Evolutionary conservation across 2,329 filamentous ascomycete species (phyloP).

Genomic region (Aplosporella prunicola): DNA sequence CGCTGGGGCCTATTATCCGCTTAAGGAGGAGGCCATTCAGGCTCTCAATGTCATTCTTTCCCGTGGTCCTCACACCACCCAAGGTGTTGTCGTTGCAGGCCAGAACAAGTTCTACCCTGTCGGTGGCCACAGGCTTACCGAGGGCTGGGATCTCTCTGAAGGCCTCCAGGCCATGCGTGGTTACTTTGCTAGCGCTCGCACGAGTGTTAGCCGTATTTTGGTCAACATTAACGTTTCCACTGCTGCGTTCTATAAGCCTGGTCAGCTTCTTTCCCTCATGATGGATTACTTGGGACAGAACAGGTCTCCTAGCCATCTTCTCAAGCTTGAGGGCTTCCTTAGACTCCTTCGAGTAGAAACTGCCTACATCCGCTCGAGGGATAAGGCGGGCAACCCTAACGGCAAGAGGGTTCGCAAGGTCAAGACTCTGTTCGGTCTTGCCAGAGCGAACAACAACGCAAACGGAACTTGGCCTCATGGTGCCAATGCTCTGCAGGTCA

Average conservation of each 20-base stretch:
- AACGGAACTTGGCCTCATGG: constrained; percentile 14
- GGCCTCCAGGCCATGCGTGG: constrained; percentile 51
- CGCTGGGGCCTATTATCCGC: constrained; percentile 27
- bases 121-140: constrained; percentile 36
- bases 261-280: constrained; percentile 29
- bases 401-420: constrained; percentile 26
- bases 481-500: constrained; percentile 9
- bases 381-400: too few species aligned
- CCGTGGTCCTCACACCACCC: constrained; percentile 35
- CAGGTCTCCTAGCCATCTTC: constrained; percentile 3
- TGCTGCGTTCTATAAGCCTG: constrained; percentile 47
- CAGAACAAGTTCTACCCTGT: constrained; percentile 38
- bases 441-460: constrained; percentile 26
- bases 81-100: constrained; percentile 37
- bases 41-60: constrained; percentile 50
- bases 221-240: constrained; percentile 56
- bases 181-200: constrained; percentile 53
- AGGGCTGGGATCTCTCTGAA: constrained; percentile 34
- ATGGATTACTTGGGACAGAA: constrained; percentile 15
- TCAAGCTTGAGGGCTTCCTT: constrained; percentile 24
- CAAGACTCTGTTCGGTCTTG: constrained; percentile 32
- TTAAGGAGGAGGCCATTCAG: constrained; percentile 45
- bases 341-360: constrained; percentile 30
- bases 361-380: constrained; percentile 29
- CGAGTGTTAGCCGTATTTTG: constrained; percentile 47